Evolutionary conservation across 139 green algal genomes (phyloP).

Genomic region (Eudorina sp.): DNA sequence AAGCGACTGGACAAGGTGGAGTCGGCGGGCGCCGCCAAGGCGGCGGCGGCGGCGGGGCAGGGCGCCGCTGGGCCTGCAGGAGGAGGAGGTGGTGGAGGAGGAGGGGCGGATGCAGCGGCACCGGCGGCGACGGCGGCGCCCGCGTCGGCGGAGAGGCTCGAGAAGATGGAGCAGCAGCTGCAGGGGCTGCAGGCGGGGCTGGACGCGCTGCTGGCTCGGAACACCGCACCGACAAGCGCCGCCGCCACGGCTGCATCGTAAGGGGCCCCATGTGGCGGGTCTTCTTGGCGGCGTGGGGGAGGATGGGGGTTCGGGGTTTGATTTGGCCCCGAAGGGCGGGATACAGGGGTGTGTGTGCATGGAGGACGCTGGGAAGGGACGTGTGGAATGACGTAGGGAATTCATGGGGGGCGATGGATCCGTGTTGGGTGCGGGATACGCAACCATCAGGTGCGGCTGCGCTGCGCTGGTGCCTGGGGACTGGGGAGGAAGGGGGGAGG

Average conservation of each 20-base stretch:
- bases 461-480: too few species aligned
- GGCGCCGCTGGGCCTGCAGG: not conserved
- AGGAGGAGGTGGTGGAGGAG: not conserved
- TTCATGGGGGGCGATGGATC: too few species aligned
- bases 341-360: not conserved
- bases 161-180: not conserved
- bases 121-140: too few species aligned
- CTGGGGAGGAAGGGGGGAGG: too few species aligned
- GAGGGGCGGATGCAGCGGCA: not conserved
- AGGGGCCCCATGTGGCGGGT: not conserved
- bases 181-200: not conserved
- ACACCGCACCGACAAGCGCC: too few species aligned
- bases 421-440: too few species aligned
- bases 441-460: too few species aligned
- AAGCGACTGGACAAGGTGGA: not conserved
- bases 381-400: too few species aligned
- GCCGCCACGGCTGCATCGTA: not conserved
- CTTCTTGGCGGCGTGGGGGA: not conserved
- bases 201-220: not conserved
- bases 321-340: not conserved
- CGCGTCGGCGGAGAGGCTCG: not conserved
- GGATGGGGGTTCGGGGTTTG: not conserved
- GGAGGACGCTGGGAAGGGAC: too few species aligned
- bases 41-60: not conserved
- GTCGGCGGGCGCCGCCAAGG: not conserved